Percentiles rank a stretch among this genome's conserved stretches.
Evolutionary conservation across 2,329 filamentous ascomycete genomes (phyloP).

Genomic region (Pseudogymnoascus sp.): DNA sequence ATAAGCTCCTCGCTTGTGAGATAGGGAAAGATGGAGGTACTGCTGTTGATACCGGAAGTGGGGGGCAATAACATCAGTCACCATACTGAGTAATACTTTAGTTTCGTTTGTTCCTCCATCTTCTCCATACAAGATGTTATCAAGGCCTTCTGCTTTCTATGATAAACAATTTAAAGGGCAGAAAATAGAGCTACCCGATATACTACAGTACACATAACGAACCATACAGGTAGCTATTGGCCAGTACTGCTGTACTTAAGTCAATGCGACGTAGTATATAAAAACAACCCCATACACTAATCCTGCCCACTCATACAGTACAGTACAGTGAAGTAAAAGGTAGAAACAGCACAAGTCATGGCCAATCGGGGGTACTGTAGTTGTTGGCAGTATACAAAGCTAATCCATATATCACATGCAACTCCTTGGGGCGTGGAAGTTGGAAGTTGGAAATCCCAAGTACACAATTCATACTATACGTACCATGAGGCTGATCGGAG

Average conservation of each 20-base stretch:
- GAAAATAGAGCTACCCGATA: no score
- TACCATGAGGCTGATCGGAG: slow-evolving; percentile 2
- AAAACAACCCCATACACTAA: no score
- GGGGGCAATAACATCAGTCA: slow-evolving; percentile 8
- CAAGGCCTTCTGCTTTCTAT: not conserved
- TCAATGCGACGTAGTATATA: no score
- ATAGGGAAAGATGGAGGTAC: not conserved
- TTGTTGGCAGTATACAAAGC: not conserved
- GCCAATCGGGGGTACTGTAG: not conserved
- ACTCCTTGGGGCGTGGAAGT: not conserved
- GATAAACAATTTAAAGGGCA: not conserved
- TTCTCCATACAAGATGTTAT: not conserved
- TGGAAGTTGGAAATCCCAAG: not conserved
- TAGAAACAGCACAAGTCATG: not conserved
- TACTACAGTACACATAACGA: no score
- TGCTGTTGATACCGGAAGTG: not conserved
- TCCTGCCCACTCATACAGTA: not conserved
- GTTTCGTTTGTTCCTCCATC: not conserved
- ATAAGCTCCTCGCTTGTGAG: slow-evolving; percentile 7
- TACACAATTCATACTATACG: not conserved
- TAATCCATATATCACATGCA: not conserved
- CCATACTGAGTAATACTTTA: slow-evolving; percentile 1
- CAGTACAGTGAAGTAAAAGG: no score
- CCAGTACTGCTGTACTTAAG: no score
- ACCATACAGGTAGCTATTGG: no score